These are phyloP conservation scores for Termitomyces sp. DNA, from an alignment of 1,284 basidiomycete genomes.

Conservation along the genomic window DNA sequence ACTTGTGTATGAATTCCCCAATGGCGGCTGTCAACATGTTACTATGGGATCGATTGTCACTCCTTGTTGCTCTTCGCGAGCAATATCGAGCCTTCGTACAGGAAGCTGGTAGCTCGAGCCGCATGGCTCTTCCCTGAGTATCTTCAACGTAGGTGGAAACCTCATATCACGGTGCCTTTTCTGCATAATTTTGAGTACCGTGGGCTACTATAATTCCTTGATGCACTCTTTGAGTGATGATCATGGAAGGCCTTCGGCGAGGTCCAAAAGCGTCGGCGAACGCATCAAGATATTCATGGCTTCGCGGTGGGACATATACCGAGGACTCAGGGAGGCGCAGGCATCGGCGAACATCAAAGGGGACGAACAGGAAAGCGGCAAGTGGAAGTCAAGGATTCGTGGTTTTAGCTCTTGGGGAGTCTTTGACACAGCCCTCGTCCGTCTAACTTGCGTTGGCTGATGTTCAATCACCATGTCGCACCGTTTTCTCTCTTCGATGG, in stretches of 20 bases:
- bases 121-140: conserved; percentile 33
- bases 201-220: conserved; percentile 32
- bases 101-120: conserved; percentile 33
- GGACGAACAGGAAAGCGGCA: conserved; percentile 31
- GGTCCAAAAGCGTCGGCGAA: conserved; percentile 42
- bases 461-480: conserved; percentile 9
- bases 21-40: conserved; percentile 13
- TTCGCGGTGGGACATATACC: conserved; percentile 27
- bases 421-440: conserved; percentile 24
- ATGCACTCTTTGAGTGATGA: conserved; percentile 20
- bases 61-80: conserved; percentile 7
- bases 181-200: conserved; percentile 38
- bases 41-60: conserved; percentile 8
- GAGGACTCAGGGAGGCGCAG: conserved; percentile 12
- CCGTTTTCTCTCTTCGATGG: conserved; percentile 14
- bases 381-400: conserved; percentile 12
- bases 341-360: conserved; percentile 16
- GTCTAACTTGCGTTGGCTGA: conserved; percentile 12
- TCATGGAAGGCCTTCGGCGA: conserved; percentile 22
- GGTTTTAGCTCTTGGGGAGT: conserved; percentile 18
- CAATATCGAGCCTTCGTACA: conserved; percentile 30
- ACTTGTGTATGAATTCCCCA: conserved; percentile 24
- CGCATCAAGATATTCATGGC: conserved; percentile 46
- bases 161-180: conserved; percentile 45
- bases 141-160: conserved; percentile 17